Conservation (phyloP, 495 filamentous ascomycete genomes). For the Lasiosphaeria hispida region DNA sequence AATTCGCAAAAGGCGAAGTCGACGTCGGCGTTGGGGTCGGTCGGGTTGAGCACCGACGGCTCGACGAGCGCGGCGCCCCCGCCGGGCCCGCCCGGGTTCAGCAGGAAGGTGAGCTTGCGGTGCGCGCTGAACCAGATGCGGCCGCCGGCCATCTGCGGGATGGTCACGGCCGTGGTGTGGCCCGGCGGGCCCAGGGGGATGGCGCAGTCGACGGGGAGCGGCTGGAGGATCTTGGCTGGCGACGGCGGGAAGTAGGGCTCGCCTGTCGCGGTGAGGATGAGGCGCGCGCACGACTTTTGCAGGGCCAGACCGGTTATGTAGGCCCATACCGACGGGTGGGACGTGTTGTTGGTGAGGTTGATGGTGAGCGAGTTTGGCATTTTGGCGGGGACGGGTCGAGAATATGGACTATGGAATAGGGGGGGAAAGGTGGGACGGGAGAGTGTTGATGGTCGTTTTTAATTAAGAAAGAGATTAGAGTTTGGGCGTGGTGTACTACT, state of each 20-base stretch:
- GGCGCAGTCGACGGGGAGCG: slow-evolving; percentile 59
- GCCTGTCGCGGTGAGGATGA: slow-evolving; percentile 34
- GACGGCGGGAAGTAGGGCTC: slow-evolving; percentile 39
- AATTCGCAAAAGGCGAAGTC: slow-evolving; percentile 75
- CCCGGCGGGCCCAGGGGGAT: slow-evolving; percentile 65
- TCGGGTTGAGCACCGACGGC: slow-evolving; percentile 68
- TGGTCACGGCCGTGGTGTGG: slow-evolving; percentile 55
- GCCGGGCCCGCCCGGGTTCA: slow-evolving; percentile 58
- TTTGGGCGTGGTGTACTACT: too few species aligned
- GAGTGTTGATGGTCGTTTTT: background rate
- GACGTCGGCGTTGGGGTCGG: slow-evolving; percentile 62
- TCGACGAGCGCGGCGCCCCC: slow-evolving; percentile 64
- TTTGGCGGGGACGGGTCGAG: slow-evolving; percentile 5
- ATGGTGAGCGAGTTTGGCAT: slow-evolving; percentile 44
- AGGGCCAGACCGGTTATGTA: slow-evolving; percentile 48
- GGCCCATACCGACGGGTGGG: slow-evolving; percentile 32
- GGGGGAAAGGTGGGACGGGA: background rate
- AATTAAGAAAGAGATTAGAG: background rate
- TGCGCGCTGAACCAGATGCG: slow-evolving; percentile 66
- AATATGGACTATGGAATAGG: too few species aligned
- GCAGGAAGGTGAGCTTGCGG: slow-evolving; percentile 60
- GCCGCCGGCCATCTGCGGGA: slow-evolving; percentile 67
- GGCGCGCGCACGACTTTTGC: slow-evolving; percentile 33
- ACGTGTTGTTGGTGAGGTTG: slow-evolving; percentile 38
- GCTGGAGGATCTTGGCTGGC: slow-evolving; percentile 39